phyloP scores from a whole-genome alignment of 2,329 filamentous ascomycete species.

The Trichoderma cornu-damae region DNA sequence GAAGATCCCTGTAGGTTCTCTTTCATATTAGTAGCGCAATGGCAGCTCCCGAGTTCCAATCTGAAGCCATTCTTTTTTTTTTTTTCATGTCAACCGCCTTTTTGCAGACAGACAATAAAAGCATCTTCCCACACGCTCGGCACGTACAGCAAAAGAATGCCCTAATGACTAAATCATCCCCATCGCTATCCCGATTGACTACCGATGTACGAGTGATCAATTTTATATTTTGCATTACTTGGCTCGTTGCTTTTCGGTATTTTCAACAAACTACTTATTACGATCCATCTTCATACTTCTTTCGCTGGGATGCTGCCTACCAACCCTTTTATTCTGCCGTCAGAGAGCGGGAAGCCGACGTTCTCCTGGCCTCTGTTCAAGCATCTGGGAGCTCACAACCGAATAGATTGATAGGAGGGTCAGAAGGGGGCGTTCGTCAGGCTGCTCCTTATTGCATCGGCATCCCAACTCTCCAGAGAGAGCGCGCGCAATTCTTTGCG shows the following conservation, averaged over 20 bases:
- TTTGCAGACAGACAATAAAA: background rate
- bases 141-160: background rate
- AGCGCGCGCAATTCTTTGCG: conserved; percentile 26
- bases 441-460: conserved; percentile 26
- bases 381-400: background rate
- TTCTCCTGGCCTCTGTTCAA: conserved; percentile 23
- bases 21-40: conserved; percentile 2
- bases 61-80: background rate
- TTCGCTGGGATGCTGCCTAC: conserved; percentile 25
- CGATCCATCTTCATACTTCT: conserved; percentile 28
- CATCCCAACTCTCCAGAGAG: conserved; percentile 28
- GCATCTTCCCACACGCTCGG: background rate
- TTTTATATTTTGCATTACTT: conserved; percentile 12
- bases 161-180: conserved; percentile 3
- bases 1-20: conserved; percentile 3
- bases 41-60: background rate
- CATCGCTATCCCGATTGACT: background rate
- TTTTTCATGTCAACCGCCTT: background rate
- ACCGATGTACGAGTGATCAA: conserved; percentile 11
- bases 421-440: background rate
- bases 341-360: conserved; percentile 25
- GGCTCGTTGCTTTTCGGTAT: conserved; percentile 25
- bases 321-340: conserved; percentile 23
- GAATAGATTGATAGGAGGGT: background rate
- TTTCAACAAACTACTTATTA: conserved; percentile 23